Conservation (phyloP, 331 rosid genomes). For the Stylosanthes scabra region DNA sequence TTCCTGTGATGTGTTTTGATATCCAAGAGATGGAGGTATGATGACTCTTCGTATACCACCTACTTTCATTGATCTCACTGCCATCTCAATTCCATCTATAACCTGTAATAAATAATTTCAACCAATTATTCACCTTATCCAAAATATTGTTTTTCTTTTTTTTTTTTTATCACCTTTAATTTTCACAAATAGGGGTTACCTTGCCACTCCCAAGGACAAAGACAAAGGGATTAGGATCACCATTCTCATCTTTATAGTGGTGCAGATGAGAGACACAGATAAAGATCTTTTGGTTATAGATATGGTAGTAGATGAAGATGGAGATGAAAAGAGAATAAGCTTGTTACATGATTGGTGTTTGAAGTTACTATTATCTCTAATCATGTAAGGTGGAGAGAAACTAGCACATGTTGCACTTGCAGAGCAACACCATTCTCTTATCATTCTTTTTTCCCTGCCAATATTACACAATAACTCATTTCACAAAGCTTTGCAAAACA, state of each 20-base stretch:
- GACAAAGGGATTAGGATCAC: slow-evolving; percentile 75
- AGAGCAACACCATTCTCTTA: slow-evolving; percentile 21
- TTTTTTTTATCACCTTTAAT: slow-evolving; percentile 10
- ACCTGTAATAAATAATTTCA: slow-evolving; percentile 51
- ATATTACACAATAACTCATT: background rate
- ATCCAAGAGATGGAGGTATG: slow-evolving; percentile 93
- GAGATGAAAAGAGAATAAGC: slow-evolving; percentile 34
- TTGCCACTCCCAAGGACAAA: slow-evolving; percentile 67
- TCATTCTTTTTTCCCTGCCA: slow-evolving; percentile 4
- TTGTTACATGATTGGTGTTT: slow-evolving; percentile 18
- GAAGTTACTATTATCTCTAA: background rate
- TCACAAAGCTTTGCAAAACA: too few relatives aligned
- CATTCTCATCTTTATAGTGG: slow-evolving; percentile 78
- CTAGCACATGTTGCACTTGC: slow-evolving; percentile 26
- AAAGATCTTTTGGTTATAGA: slow-evolving; percentile 52
- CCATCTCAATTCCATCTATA: slow-evolving; percentile 78
- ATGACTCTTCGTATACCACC: slow-evolving; percentile 82
- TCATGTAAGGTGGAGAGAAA: slow-evolving; percentile 12
- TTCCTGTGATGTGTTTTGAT: slow-evolving; percentile 88
- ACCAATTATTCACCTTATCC: slow-evolving; percentile 3
- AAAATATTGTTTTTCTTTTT: background rate
- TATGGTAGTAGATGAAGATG: background rate
- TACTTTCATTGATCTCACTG: slow-evolving; percentile 85
- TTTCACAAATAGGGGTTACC: slow-evolving; percentile 41
- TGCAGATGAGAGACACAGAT: slow-evolving; percentile 54